Evolutionary conservation across 495 filamentous ascomycete genomes (phyloP), one percentile per base, ranked within the genome.

Genomic region (Neurospora cerealis): DNA sequence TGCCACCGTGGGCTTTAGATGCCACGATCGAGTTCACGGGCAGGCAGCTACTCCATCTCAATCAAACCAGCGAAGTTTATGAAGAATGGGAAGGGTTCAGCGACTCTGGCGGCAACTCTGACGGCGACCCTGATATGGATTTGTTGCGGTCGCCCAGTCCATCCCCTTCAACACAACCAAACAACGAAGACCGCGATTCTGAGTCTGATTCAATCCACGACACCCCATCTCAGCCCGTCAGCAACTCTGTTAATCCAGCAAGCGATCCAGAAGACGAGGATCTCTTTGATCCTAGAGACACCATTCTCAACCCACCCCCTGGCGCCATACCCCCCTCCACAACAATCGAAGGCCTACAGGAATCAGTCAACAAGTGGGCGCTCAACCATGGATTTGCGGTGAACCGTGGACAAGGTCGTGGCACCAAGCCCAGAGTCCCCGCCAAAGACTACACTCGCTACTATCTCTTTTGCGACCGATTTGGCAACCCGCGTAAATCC

Each of bases 221-320:
- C 42, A 0, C 42, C 3, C 19, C 3, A 46, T 0, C 19, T 3
- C 42, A 46, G 8, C 19, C 19, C 42, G 42, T 8, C 19, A n/a
- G 0, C 8, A 46, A 46, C 0, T 21, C 42, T 10, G 8, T 3
- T 3, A 0, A 46, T 17, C 15, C 0, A 0, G 13, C 15, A 17
- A 4, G 0, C 0, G 40, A 41, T 7, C 7, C 40, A 0, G 15
- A 41, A 7, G 15, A 0, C 2, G 42, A 46, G 0, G 19, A 10
- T 46, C 19, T n/a, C 19, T 46, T 0, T 46, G 42, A n/a, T 0
- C 42, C 0, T 46, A 3, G 42, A 46, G 42, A 46, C 10, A 8
- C 7, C 0, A 46, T 46, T 46, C 8, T 0, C 19, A 46, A 46
- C 19, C 19, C 42, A 46, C 42, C 42, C 19, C 5, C 19, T 0